phyloP scores from a whole-genome alignment of 139 green algal species.

The Monoraphidium neglectum region DNA sequence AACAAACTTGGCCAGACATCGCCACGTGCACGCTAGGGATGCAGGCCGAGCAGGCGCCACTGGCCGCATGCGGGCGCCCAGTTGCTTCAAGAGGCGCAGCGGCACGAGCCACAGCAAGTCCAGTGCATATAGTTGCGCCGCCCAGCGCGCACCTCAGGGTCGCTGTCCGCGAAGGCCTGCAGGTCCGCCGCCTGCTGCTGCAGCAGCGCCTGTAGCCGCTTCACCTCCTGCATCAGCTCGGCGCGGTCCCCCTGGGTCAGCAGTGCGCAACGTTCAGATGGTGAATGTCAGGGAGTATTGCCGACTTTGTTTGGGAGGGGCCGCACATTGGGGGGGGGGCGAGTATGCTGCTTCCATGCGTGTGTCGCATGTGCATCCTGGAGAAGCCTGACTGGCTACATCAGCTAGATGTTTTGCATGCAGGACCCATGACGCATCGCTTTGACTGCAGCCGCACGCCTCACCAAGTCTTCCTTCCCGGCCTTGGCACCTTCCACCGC shows the following conservation, averaged over 20 bases:
- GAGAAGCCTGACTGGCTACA: background rate
- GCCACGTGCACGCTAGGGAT: background rate
- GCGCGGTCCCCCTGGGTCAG: conserved; percentile 28
- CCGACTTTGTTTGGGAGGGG: no score
- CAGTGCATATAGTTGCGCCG: background rate
- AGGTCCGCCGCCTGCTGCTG: conserved; percentile 40
- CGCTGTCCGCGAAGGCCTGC: conserved; percentile 53
- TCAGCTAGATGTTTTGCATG: background rate
- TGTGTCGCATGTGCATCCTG: no score
- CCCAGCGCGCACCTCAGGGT: conserved; percentile 45
- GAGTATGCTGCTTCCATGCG: conserved; percentile 1
- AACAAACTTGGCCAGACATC: background rate
- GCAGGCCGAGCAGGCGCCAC: no score
- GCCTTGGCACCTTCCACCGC: conserved; percentile 39
- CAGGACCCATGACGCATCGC: background rate
- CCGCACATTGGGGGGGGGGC: background rate
- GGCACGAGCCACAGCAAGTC: background rate
- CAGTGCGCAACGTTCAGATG: conserved; percentile 3
- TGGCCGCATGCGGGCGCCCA: no score
- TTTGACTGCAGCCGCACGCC: background rate
- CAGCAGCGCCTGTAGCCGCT: conserved; percentile 39
- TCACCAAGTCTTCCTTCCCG: conserved; percentile 63
- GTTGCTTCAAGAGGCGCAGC: no score
- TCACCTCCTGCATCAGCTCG: conserved; percentile 37
- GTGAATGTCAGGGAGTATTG: background rate